These are phyloP conservation scores for Xylaria sp. DNA, from an alignment of 2,329 filamentous ascomycete genomes.

Conservation along the genomic window DNA sequence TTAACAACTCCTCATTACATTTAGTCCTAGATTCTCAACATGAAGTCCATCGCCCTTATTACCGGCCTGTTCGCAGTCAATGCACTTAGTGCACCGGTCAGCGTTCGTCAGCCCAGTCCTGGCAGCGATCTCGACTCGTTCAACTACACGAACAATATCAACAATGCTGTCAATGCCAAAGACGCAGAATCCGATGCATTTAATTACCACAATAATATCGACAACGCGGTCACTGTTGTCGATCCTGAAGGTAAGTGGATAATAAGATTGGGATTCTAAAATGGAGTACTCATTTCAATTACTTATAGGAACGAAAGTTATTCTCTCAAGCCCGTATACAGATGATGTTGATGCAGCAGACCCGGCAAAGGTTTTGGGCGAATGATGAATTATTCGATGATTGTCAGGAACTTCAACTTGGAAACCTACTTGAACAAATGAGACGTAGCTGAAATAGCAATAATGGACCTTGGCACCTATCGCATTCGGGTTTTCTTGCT, in stretches of 20 bases:
- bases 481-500: background rate
- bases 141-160: slow-evolving; percentile 26
- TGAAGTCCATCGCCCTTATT: slow-evolving; percentile 22
- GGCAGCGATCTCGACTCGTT: slow-evolving; percentile 10
- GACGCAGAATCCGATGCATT: background rate
- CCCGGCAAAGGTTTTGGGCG: slow-evolving; percentile 10
- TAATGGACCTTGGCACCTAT: background rate
- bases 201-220: slow-evolving; percentile 16
- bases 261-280: background rate
- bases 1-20: background rate
- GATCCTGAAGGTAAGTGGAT: slow-evolving; percentile 16
- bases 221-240: slow-evolving; percentile 14
- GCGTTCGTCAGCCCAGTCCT: background rate
- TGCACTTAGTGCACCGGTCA: slow-evolving; percentile 17
- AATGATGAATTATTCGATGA: background rate
- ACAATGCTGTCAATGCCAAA: slow-evolving; percentile 10
- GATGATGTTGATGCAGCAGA: slow-evolving; percentile 19
- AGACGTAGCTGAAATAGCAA: background rate
- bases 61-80: slow-evolving; percentile 6
- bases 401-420: background rate
- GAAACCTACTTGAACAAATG: background rate
- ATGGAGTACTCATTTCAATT: background rate
- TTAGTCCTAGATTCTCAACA: background rate
- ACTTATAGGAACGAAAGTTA: slow-evolving; percentile 18
- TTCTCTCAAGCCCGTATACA: slow-evolving; percentile 22